A percentile compares a stretch with the other conserved stretches of the same genome.
Conservation (phyloP, 1,284 basidiomycete species). For the Hymenochaete sp. region DNA sequence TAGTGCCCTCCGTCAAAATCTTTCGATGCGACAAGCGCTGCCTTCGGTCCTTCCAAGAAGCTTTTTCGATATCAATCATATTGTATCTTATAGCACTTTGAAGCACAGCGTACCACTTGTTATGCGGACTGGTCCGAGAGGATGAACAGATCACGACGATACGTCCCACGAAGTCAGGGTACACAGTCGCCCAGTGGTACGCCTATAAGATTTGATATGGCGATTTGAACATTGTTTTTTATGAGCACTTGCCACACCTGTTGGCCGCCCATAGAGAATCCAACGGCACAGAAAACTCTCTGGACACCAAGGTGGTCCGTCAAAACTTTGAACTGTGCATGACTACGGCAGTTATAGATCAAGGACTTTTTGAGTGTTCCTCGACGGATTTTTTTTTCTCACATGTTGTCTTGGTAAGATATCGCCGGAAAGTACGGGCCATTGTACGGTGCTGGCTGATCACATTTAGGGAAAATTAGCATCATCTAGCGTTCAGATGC, state of each 20-base stretch:
- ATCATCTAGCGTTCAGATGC: neutral
- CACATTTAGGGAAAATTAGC: neutral
- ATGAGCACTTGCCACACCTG: constrained; percentile 33
- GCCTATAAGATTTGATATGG: constrained; percentile 20
- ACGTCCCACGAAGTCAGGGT: constrained; percentile 31
- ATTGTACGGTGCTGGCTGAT: constrained; percentile 32
- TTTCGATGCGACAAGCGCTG: constrained; percentile 29
- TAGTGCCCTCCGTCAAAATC: constrained; percentile 32
- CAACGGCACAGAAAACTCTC: constrained; percentile 42
- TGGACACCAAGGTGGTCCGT: constrained; percentile 40
- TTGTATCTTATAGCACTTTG: neutral
- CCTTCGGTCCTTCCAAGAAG: constrained; percentile 33
- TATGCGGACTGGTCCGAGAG: constrained; percentile 32
- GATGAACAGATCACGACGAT: constrained; percentile 31
- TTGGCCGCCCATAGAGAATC: constrained; percentile 58
- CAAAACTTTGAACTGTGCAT: constrained; percentile 47
- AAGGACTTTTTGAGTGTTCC: neutral
- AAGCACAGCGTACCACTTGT: constrained; percentile 26
- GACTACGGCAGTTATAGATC: constrained; percentile 23
- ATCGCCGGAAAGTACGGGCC: constrained; percentile 35
- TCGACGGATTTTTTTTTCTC: no score
- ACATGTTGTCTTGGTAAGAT: constrained; percentile 53
- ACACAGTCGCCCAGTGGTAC: constrained; percentile 31
- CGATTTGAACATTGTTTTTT: neutral
- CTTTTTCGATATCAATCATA: constrained; percentile 19